Evolutionary conservation across 2,329 filamentous ascomycete species (phyloP).

Genomic region (Uncinocarpus reesii): DNA sequence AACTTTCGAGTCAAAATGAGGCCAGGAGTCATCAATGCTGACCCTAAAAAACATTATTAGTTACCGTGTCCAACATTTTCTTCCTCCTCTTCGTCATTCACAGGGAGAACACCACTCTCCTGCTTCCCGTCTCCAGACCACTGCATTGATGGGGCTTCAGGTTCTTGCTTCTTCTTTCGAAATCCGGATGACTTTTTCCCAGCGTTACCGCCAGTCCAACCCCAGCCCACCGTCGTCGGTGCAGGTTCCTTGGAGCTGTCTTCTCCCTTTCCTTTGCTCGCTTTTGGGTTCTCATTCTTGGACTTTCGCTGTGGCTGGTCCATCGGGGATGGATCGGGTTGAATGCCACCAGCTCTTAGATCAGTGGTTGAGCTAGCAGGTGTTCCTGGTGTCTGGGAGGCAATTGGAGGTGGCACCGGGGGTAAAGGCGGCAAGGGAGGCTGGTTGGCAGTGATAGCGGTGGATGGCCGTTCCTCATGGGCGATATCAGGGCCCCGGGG

Average conservation of each 20-base stretch:
- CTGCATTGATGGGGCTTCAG: background rate
- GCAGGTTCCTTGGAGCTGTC: background rate
- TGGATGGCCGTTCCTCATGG: background rate
- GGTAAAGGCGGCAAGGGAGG: background rate
- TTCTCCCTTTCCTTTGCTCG: constrained; percentile 1
- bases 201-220: background rate
- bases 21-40: too few species aligned
- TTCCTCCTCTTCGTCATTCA: constrained; percentile 1
- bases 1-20: too few species aligned
- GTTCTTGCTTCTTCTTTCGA: constrained; percentile 6
- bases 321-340: background rate
- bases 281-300: background rate
- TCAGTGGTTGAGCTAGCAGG: background rate
- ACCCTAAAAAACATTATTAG: background rate
- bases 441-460: background rate
- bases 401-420: background rate
- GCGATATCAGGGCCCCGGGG: background rate
- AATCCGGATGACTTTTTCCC: background rate
- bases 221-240: background rate
- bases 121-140: constrained; percentile 14
- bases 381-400: background rate
- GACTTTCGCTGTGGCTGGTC: background rate
- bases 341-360: background rate
- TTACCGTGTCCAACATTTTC: constrained; percentile 2
- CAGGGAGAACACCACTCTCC: constrained; percentile 12